phyloP scores from a whole-genome alignment of 2,329 filamentous ascomycete species.

The Curvularia lunata region DNA sequence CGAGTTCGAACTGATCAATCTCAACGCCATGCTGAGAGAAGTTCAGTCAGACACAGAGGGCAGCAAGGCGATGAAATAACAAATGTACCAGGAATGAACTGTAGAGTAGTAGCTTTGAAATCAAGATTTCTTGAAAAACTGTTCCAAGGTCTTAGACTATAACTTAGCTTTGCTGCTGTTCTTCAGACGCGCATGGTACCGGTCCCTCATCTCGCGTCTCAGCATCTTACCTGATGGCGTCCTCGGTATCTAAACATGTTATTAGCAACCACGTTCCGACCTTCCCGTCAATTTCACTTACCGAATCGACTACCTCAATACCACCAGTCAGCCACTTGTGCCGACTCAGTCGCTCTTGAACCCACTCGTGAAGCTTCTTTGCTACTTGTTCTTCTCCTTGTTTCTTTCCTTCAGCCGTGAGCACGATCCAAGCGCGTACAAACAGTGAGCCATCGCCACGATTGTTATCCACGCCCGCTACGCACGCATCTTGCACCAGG shows the following conservation, averaged over 20 bases:
- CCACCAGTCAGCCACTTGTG: slow-evolving; percentile 43
- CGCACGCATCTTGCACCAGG: slow-evolving; percentile 39
- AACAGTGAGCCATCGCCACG: slow-evolving; percentile 39
- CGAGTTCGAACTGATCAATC: not conserved
- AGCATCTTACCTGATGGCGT: slow-evolving; percentile 42
- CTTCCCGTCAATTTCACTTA: slow-evolving; percentile 15
- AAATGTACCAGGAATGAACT: no score
- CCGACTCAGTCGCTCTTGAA: slow-evolving; percentile 31
- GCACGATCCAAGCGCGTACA: slow-evolving; percentile 41
- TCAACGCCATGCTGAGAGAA: not conserved
- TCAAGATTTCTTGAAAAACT: not conserved
- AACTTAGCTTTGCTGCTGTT: slow-evolving; percentile 26
- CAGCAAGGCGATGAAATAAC: not conserved
- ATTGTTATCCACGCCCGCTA: slow-evolving; percentile 41
- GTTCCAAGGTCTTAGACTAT: slow-evolving; percentile 5
- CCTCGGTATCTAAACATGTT: slow-evolving; percentile 29
- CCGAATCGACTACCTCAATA: slow-evolving; percentile 38
- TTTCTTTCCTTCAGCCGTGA: slow-evolving; percentile 25
- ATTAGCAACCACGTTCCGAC: not conserved
- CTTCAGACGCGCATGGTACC: slow-evolving; percentile 35
- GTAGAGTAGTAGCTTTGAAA: no score
- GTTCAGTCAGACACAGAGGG: not conserved
- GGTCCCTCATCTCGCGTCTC: slow-evolving; percentile 39
- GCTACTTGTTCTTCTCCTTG: slow-evolving; percentile 23
- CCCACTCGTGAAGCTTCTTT: slow-evolving; percentile 32